A percentile compares a stretch with the other conserved stretches of the same genome.
Conservation (phyloP, 257 asterid species). For the Solanum virginianum region DNA sequence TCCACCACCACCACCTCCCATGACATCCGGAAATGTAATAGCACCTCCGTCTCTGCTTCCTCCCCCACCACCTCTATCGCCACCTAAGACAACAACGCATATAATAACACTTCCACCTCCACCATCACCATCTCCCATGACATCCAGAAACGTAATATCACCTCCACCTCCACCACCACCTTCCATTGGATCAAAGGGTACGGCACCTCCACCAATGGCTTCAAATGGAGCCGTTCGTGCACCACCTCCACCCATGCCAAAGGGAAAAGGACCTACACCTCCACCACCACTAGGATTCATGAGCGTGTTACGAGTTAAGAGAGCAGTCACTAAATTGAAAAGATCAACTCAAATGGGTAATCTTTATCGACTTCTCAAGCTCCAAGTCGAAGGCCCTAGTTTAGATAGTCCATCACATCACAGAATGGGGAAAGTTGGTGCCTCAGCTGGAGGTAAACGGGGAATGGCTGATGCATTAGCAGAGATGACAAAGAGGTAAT, state of each 20-base stretch:
- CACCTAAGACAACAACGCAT: neutral
- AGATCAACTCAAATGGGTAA: constrained; percentile 64
- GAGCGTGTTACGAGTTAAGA: constrained; percentile 23
- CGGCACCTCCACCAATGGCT: constrained; percentile 18
- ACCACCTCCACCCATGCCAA: constrained; percentile 30
- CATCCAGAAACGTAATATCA: neutral
- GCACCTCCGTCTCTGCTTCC: constrained; percentile 1
- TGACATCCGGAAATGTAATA: neutral
- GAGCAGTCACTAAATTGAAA: constrained; percentile 35
- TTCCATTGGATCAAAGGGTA: neutral
- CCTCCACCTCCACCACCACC: constrained; percentile 20
- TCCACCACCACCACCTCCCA: constrained; percentile 4
- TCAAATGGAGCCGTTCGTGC: constrained; percentile 16
- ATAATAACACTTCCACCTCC: constrained; percentile 5
- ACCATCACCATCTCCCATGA: constrained; percentile 5
- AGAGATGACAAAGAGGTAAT: constrained; percentile 68
- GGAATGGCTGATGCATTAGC: constrained; percentile 86
- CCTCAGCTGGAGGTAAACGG: constrained; percentile 31
- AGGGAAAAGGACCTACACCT: constrained; percentile 23
- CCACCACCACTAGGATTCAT: neutral
- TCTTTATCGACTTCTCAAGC: constrained; percentile 51
- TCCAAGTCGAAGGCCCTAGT: constrained; percentile 58
- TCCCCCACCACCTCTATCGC: neutral
- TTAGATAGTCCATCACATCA: constrained; percentile 19
- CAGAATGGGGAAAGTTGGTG: constrained; percentile 19